Base-by-base conservation (phyloP, 768 basidiomycete genomes). In the Rhodocollybia butyracea region DNA sequence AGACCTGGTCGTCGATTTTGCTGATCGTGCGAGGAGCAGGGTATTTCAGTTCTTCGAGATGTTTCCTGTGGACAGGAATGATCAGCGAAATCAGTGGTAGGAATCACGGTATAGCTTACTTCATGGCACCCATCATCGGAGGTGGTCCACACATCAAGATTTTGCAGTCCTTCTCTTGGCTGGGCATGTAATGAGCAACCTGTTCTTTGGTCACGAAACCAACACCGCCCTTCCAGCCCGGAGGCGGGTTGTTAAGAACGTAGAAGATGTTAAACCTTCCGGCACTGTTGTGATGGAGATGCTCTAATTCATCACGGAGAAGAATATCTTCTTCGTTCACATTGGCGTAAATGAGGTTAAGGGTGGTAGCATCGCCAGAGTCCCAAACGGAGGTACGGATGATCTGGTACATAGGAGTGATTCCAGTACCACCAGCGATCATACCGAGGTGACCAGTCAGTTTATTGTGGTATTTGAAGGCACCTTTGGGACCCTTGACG, bases 401-500 rank as follows among this genome's bases (percentile, higher is more conserved):
- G 77, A 99, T 91, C 69, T 99, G 96, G 64, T 97, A 86, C 96
- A 98, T 98, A 65, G 97, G 97, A 0, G 97, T 96, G 70, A 99
- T 96, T 54, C 97, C 97, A 2, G 97, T 98, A 34, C 97, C 97
- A 46, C 97, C 97, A 15, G 95, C 94, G 64, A 99, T 97, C 95
- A 99, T 95, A 66, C 92, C 89, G 55, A 99, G 74, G 64, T 89
- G 85, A 61, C 77, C 76, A n/a, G 88, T 81, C 42, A 94, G 76
- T 48, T 78, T 76, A 3, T 89, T 82, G 41, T 74, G 63, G 74
- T 98, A 99, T 60, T 79, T 82, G 82, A 98, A 98, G 68, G 88
- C 86, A 55, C 97, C 97, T 74, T 93, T 98, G 61, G 97, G 97
- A 2, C 97, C 97, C 71, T 95, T 96, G 76, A 98, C 82, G 60